phyloP scores from a whole-genome alignment of 1,139 yeast species.

The Diutina sp. region DNA sequence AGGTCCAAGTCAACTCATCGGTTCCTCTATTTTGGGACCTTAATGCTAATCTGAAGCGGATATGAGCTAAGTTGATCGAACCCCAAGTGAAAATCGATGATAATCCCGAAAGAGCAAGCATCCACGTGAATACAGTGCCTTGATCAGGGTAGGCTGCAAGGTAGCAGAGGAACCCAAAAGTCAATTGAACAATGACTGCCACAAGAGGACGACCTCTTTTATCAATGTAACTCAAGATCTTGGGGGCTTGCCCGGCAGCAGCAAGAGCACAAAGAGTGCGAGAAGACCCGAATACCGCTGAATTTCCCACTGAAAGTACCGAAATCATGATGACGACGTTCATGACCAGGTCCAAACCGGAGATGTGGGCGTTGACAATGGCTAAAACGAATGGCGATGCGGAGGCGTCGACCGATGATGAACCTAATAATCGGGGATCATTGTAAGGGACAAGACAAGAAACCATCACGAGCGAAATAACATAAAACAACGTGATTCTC shows the following conservation, averaged over 20 bases:
- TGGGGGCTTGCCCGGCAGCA: constrained; percentile 21
- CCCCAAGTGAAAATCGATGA: constrained; percentile 82
- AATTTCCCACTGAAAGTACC: constrained; percentile 40
- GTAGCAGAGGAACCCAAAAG: constrained; percentile 58
- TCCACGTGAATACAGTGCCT: constrained; percentile 64
- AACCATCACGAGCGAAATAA: constrained; percentile 29
- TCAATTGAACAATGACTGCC: constrained; percentile 14
- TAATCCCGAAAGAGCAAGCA: constrained; percentile 71
- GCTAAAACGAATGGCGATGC: constrained; percentile 61
- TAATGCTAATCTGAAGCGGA: constrained; percentile 72
- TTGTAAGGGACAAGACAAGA: constrained; percentile 33
- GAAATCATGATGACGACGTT: constrained; percentile 63
- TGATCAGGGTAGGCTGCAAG: constrained; percentile 57
- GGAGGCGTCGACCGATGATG: constrained; percentile 31
- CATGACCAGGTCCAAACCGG: constrained; percentile 55
- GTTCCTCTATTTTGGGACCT: constrained; percentile 25
- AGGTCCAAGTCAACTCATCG: constrained; percentile 38
- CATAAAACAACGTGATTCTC: constrained; percentile 28
- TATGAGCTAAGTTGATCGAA: constrained; percentile 61
- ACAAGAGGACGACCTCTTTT: constrained; percentile 21
- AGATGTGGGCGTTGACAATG: constrained; percentile 40
- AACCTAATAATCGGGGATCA: constrained; percentile 20
- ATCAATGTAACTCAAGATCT: constrained; percentile 18
- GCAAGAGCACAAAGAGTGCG: constrained; percentile 23
- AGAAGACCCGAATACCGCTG: constrained; percentile 24